phyloP scores from a whole-genome alignment of 768 basidiomycete species.

The Xerocomus brunneocitrinus region DNA sequence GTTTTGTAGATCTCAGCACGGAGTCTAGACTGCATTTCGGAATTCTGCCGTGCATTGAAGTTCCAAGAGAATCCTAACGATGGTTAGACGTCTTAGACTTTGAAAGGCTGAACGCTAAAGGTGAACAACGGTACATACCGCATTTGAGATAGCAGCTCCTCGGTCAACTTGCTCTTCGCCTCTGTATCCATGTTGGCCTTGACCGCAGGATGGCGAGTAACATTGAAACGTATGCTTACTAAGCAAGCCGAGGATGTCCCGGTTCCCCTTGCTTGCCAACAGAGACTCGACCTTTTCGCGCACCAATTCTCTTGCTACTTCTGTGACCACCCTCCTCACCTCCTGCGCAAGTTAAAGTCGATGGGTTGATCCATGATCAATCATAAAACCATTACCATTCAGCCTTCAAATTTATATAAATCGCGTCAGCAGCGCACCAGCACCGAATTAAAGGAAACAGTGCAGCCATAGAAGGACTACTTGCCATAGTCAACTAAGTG shows the following conservation, averaged over 20 bases:
- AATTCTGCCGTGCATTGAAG: constrained; percentile 44
- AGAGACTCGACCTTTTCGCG: not conserved
- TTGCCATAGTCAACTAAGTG: too few species aligned
- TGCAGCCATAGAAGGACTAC: too few species aligned
- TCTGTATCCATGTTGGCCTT: constrained; percentile 28
- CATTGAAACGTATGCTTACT: constrained; percentile 28
- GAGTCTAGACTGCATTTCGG: constrained; percentile 54
- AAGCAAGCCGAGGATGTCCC: constrained; percentile 32
- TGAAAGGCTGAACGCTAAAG: not conserved
- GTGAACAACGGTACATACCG: constrained; percentile 11
- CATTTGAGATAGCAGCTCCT: constrained; percentile 2
- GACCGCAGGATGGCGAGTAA: constrained; percentile 9
- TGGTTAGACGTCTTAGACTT: not conserved
- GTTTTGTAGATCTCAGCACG: constrained; percentile 32
- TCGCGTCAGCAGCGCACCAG: too few species aligned
- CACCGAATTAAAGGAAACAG: too few species aligned
- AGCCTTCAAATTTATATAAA: too few species aligned
- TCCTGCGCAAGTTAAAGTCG: constrained; percentile 15
- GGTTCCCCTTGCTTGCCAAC: constrained; percentile 11
- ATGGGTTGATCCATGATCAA: constrained; percentile 21
- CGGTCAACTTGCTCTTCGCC: constrained; percentile 20
- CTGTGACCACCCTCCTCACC: not conserved
- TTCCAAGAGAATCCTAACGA: constrained; percentile 34
- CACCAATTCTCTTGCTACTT: too few species aligned
- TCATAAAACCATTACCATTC: constrained; percentile 9